Evolutionary conservation across 1,284 basidiomycete genomes (phyloP).

Genomic region (Trichosporon coremiiforme): DNA sequence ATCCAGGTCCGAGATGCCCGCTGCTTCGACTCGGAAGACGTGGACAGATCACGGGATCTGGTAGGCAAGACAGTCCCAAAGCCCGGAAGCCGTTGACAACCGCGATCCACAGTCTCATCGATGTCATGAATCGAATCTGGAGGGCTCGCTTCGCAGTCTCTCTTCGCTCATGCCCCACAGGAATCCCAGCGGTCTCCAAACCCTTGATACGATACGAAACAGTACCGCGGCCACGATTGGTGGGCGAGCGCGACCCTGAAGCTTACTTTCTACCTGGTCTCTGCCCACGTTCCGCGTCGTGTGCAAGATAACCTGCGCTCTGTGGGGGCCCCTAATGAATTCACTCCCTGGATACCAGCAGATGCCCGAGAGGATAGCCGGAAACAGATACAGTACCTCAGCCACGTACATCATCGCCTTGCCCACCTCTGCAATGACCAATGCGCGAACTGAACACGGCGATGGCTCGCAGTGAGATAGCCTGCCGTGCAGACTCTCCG

Average conservation of each 20-base stretch:
- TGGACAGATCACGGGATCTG: conserved; percentile 2
- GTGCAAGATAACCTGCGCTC: not conserved
- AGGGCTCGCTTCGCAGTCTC: too few relatives aligned
- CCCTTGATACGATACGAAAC: conserved; percentile 8
- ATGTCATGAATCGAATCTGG: not conserved
- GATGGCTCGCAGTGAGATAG: not conserved
- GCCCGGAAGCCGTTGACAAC: not conserved
- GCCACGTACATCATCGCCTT: not conserved
- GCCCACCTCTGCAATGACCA: not conserved
- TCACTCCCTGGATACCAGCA: not conserved
- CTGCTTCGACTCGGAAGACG: not conserved
- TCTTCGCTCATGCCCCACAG: not conserved
- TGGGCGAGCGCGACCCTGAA: conserved; percentile 3
- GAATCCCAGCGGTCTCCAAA: too few relatives aligned
- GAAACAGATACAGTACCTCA: not conserved
- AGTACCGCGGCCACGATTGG: not conserved
- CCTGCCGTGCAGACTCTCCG: not conserved
- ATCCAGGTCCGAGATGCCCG: not conserved
- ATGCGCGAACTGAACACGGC: not conserved
- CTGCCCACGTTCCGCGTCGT: not conserved
- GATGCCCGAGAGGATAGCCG: not conserved
- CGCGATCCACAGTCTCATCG: not conserved
- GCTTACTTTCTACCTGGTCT: not conserved
- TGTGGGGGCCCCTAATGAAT: not conserved
- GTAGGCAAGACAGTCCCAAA: not conserved